Evolutionary conservation across 23 red algal species (phyloP).

Genomic region (Chondrus crispus): DNA sequence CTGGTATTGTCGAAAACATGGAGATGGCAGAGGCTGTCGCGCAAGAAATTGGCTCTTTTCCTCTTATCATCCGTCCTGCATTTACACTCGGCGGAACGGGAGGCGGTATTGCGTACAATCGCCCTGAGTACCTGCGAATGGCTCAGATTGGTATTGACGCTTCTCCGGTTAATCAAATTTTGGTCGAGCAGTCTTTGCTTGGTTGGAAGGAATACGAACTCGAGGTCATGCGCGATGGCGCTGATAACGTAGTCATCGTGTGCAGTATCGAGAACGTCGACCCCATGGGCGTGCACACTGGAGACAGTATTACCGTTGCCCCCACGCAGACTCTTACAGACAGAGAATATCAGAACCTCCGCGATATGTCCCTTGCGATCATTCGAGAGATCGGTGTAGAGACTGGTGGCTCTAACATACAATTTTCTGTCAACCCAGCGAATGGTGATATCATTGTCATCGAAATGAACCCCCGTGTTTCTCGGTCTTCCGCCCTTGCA

Average conservation of each 20-base stretch:
- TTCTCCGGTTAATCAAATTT: slow-evolving; percentile 85
- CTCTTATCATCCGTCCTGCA: slow-evolving; percentile 96
- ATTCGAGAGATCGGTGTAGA: slow-evolving; percentile 99
- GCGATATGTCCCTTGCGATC: slow-evolving; percentile 92
- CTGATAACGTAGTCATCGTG: slow-evolving; percentile 97
- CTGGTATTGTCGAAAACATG: slow-evolving; percentile 86
- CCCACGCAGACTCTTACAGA: slow-evolving; percentile 96
- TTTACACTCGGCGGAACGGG: slow-evolving; percentile 98
- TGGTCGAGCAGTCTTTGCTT: slow-evolving; percentile 92
- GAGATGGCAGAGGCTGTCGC: slow-evolving; percentile 81
- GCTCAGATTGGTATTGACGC: slow-evolving; percentile 90
- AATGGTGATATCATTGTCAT: slow-evolving; percentile 95
- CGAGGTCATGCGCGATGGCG: slow-evolving; percentile 96
- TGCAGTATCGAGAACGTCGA: slow-evolving; percentile 98
- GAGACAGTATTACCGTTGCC: slow-evolving; percentile 96
- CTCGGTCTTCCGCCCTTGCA: slow-evolving; percentile 92
- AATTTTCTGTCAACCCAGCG: slow-evolving; percentile 89
- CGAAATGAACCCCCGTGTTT: slow-evolving; percentile 99
- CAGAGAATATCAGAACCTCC: slow-evolving; percentile 94
- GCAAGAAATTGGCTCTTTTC: slow-evolving; percentile 81
- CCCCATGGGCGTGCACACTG: slow-evolving; percentile 99
- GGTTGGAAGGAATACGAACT: slow-evolving; percentile 99
- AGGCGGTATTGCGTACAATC: slow-evolving; percentile 98
- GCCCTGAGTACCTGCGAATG: slow-evolving; percentile 90
- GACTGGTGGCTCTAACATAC: slow-evolving; percentile 97